Base-by-base conservation (phyloP, 1,284 basidiomycete species). In the Athelia sp. region DNA sequence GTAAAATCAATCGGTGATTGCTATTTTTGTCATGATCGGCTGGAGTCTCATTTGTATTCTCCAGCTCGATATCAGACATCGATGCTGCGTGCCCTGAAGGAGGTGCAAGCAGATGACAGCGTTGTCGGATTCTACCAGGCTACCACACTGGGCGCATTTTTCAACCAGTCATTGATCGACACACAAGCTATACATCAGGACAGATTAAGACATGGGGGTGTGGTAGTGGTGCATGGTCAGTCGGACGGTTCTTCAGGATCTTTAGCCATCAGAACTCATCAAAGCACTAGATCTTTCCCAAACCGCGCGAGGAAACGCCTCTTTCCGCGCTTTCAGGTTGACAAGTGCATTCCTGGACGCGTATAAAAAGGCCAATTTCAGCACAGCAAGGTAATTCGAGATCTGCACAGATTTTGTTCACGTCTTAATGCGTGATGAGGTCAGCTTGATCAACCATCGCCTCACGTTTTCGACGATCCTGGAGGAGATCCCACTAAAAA, bases 41-140 rank as follows among this genome's bases (percentile, higher is more conserved):
- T 3, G 31, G 34, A 48, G 48, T 29, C 23, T 46, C 45, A 35
- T 43, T 4, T n/a, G 45, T 56, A 45, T 49, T 54, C 21, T 54
- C 50, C 56, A 91, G 89, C 77, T 46, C 83, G 87, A 36, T 95
- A 95, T 68, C 92, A 94, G 63, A 73, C 80, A 29, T 81, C 87
- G 51, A 93, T 96, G 90, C 74, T 96, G 45, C 83, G 87, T 48
- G 86, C 91, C 36, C 72, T 96, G 62, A 87, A 90, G 62, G 92
- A 98, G 65, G 93, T 98, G 52, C 90, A 93, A 65, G 85, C 89
- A 49, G 95, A 98, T 63, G 94, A 96, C 66, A 93, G 90, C 59
- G 83, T 97, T 45, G 91, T 99, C 50, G 97, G 97, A 42, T 93
- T 98, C 69, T 99, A 99, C 76, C 93, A 97, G 67, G 89, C 88